These are phyloP conservation scores for Sordaria brevicollis DNA, from an alignment of 495 filamentous ascomycete genomes.

Conservation along the genomic window DNA sequence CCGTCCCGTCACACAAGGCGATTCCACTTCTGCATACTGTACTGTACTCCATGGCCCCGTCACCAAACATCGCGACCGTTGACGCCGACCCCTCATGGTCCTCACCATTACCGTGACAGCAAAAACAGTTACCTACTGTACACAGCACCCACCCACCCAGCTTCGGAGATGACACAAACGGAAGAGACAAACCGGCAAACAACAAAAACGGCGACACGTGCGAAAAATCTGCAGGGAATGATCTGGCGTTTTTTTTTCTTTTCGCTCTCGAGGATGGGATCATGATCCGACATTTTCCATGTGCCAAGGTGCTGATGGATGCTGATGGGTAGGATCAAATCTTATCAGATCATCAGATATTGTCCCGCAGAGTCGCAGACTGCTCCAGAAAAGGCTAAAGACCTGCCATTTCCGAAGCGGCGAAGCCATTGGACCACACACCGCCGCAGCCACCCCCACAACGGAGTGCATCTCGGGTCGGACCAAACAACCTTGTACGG, in stretches of 20 bases:
- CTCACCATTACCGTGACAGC: not conserved
- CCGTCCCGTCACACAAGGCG: not conserved
- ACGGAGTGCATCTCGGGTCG: not conserved
- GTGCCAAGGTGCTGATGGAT: slow-evolving; percentile 10
- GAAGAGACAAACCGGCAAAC: too few species aligned
- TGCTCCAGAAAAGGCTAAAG: not conserved
- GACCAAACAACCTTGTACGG: not conserved
- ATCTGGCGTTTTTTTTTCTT: not conserved
- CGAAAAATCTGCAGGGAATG: not conserved
- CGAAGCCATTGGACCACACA: not conserved
- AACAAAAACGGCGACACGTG: not conserved
- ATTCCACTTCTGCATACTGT: not conserved
- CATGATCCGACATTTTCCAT: slow-evolving; percentile 9
- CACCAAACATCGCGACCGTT: not conserved
- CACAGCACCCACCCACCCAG: too few species aligned
- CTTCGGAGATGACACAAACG: not conserved
- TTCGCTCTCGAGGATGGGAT: not conserved
- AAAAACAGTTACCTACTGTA: too few species aligned
- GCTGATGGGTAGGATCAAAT: slow-evolving; percentile 13
- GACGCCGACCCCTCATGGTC: too few species aligned
- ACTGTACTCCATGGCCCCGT: too few species aligned
- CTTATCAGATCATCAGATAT: slow-evolving; percentile 43
- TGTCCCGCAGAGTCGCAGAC: not conserved
- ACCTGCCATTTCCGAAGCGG: slow-evolving; percentile 1
- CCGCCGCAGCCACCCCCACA: slow-evolving; percentile 5